Evolutionary conservation across 2,329 filamentous ascomycete species (phyloP), one percentile per base, ranked within the genome.

Genomic region (Dactylellina parvicollis): DNA sequence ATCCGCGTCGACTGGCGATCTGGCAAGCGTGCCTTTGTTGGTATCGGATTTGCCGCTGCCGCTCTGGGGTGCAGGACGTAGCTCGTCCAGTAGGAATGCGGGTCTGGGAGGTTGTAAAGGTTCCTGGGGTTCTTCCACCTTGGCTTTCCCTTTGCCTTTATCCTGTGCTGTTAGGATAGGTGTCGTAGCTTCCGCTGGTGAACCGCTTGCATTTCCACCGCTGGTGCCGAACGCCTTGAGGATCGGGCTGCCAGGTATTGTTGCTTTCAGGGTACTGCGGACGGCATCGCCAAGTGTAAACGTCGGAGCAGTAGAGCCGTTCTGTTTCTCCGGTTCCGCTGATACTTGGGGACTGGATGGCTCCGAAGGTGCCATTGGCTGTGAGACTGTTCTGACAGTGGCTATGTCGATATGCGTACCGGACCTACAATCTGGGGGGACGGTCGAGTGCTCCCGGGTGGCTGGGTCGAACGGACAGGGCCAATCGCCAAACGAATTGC

Each of bases 361-460:
- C 24, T 73, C 69, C 24, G 69, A 60, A 4, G 60, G 47, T 61
- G 69, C 69, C 69, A 73, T 73, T 73, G 69, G 44, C 55, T 16
- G 34, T n/a, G n/a, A n/a, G 38, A 8, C 36, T 16, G n/a, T n/a
- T 9, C n/a, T 28, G 22, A 24, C 14, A 32, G 59, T 34, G 49
- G 22, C 12, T 40, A 50, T 20, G 54, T 28, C 30, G 52, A 54
- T 47, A 54, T 28, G 49, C 16, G 26, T 24, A n/a, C 36, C 18
- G 47, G 28, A 10, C 22, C 36, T 55, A 55, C 20, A 16, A 42
- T 66, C 30, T 26, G 42, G 46, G 54, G 36, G 42, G 44, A 52
- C 40, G 54, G 54, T 66, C 50, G 42, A 66, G 50, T 28, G 47
- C 5, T 44, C 50, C 30, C 24, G 36, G 52, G 69, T 61, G 69